Evolutionary conservation across 108 stramenopile species (phyloP).

Genomic region (Nitzschia palea): DNA sequence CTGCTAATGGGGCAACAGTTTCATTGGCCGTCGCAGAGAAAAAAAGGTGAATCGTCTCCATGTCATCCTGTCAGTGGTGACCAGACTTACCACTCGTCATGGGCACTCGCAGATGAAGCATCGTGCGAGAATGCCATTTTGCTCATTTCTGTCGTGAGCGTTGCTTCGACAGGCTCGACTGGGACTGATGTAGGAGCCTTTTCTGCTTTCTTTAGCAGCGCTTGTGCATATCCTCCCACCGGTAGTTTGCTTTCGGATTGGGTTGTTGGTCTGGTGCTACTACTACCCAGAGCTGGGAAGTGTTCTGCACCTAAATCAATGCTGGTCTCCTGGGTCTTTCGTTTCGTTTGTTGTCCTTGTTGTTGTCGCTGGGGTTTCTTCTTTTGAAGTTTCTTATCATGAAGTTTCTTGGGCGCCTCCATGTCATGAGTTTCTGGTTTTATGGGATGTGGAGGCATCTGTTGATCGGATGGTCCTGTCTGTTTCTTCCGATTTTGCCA

Average conservation of each 20-base stretch:
- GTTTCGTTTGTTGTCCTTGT: background rate
- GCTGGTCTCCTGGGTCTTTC: background rate
- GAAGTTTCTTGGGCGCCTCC: background rate
- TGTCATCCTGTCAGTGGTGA: too few species aligned
- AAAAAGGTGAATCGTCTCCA: too few species aligned
- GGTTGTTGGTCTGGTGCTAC: background rate
- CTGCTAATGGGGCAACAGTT: too few species aligned
- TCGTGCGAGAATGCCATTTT: background rate
- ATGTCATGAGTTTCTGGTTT: background rate
- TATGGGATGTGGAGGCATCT: background rate
- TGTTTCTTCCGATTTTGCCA: background rate
- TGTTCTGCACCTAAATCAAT: constrained; percentile 13
- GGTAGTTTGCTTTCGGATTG: background rate
- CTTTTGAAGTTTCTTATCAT: background rate
- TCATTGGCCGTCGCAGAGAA: too few species aligned
- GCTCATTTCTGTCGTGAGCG: background rate
- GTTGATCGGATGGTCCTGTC: background rate
- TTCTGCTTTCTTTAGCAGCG: background rate
- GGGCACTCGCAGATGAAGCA: background rate
- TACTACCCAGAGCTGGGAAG: constrained; percentile 16
- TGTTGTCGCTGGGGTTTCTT: constrained; percentile 3
- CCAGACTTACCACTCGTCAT: constrained; percentile 5
- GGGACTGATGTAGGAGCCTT: background rate
- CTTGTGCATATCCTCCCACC: constrained; percentile 9
- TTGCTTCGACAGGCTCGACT: too few species aligned